phyloP scores from a whole-genome alignment of 1,139 yeast genomes.

The Debaryomyces sp. region DNA sequence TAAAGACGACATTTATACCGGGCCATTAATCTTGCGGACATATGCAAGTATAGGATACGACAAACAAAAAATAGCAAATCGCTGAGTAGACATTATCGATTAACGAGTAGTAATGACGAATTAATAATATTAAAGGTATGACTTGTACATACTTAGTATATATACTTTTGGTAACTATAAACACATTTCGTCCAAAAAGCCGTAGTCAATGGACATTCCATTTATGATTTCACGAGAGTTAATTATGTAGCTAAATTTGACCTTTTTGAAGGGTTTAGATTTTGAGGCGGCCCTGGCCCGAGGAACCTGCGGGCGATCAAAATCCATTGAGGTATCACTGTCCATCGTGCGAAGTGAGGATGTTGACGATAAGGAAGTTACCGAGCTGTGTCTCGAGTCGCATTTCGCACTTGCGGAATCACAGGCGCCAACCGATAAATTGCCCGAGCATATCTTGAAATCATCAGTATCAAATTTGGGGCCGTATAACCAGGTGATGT shows the following conservation, averaged over 20 bases:
- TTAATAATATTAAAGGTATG: not conserved
- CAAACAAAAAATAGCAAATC: not conserved
- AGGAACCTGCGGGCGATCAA: not conserved
- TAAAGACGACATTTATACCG: not conserved
- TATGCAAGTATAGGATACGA: not conserved
- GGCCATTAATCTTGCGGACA: not conserved
- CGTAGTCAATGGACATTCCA: conserved; percentile 46
- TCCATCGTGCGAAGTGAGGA: conserved; percentile 1
- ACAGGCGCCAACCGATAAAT: not conserved
- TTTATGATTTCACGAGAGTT: conserved; percentile 47
- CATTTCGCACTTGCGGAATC: not conserved
- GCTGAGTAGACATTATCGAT: not conserved
- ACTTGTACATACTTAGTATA: not conserved
- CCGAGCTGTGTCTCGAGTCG: conserved; percentile 4
- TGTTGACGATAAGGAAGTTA: conserved; percentile 3
- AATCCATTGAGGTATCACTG: not conserved
- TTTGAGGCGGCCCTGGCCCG: conserved; percentile 6
- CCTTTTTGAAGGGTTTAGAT: conserved; percentile 23
- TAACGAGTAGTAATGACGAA: not conserved
- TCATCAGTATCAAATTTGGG: conserved; percentile 30
- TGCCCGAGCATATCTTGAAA: conserved; percentile 2
- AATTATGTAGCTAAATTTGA: conserved; percentile 44
- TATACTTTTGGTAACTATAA: conserved; percentile 15
- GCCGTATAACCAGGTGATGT: conserved; percentile 51
- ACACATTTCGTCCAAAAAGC: conserved; percentile 41